Conservation (phyloP, 495 filamentous ascomycete genomes). For the Tuber umbilicatum region DNA sequence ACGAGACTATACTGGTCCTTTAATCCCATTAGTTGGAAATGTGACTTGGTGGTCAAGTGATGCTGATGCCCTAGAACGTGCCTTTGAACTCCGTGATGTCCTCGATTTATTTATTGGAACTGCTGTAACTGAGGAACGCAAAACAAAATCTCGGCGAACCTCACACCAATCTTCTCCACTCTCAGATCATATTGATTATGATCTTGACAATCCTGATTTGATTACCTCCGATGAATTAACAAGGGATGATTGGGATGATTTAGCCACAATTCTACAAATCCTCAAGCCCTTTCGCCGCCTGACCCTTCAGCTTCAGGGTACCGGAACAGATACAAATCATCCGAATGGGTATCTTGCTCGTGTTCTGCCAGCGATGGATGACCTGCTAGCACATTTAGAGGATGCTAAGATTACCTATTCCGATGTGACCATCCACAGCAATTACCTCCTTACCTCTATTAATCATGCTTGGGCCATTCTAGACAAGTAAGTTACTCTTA, state of each 20-base stretch:
- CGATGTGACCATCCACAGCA: background rate
- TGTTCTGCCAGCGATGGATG: conserved; percentile 7
- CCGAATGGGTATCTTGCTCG: background rate
- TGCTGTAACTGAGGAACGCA: background rate
- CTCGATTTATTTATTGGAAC: background rate
- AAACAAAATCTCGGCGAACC: background rate
- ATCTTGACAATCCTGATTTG: background rate
- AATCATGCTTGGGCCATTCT: background rate
- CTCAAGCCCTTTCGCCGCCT: too few species aligned
- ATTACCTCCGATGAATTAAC: background rate
- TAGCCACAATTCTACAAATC: too few species aligned
- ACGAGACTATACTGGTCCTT: background rate
- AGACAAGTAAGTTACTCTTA: background rate
- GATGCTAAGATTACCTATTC: background rate
- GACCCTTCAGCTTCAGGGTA: background rate
- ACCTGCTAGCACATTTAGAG: background rate
- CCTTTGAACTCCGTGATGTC: background rate
- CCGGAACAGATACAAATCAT: background rate
- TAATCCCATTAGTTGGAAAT: background rate
- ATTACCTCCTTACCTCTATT: background rate
- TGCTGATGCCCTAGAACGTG: background rate
- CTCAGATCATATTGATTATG: background rate
- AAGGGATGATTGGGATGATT: too few species aligned
- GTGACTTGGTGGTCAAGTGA: background rate
- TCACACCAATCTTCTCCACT: background rate